Base-by-base conservation (phyloP, 805 yeast species). In the Myxozyma kluyveri region DNA sequence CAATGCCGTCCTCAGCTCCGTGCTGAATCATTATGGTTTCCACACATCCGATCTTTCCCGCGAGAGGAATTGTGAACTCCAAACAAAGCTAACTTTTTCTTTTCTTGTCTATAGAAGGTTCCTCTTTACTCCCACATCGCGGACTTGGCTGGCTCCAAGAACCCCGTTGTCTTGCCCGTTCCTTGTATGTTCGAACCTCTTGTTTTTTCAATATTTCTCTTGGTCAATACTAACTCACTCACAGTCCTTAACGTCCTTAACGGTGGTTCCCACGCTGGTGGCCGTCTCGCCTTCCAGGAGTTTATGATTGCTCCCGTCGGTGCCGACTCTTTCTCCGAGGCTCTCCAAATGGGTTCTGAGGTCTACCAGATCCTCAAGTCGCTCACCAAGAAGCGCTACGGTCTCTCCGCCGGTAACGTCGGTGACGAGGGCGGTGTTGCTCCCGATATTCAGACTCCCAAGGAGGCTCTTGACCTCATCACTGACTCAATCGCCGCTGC, bases 371-470 rank as follows among this genome's bases (percentile, higher is more conserved):
- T 81, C 78, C 83, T 91, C 75, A 93, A 93, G 82, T 75, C 90
- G 63, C 78, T 86, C 69, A 85, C 98, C 75, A 87, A 88, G 83
- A 84, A 88, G 84, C 80, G 78, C 74, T 93, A 91, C 85, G 99
- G 99, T 72, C 85, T 88, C 71, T 84, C 95, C 61, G 99, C 99
- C 69, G 98, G 96, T 78, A 91, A 91, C 80, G 99, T 91, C 72
- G 99, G 99, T 83, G 99, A 91, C 77, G 99, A 91, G 82, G 99
- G 99, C 86, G 99, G 99, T 84, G 96, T 91, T 80, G 99, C 99
- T 69, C 99, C 99, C 76, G 88, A 89, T 76, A 84, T 93, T 65
- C 81, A 85, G 64, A 82, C 96, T 67, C 91, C 99, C 72, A 87
- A 82, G 75, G 98, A 91, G 83, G 99, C 98, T 67, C 80, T 91